Percentiles rank a stretch among this genome's conserved stretches.
These are phyloP conservation scores for Simplicillium sp. DNA, from an alignment of 2,329 filamentous ascomycete genomes.

Conservation along the genomic window DNA sequence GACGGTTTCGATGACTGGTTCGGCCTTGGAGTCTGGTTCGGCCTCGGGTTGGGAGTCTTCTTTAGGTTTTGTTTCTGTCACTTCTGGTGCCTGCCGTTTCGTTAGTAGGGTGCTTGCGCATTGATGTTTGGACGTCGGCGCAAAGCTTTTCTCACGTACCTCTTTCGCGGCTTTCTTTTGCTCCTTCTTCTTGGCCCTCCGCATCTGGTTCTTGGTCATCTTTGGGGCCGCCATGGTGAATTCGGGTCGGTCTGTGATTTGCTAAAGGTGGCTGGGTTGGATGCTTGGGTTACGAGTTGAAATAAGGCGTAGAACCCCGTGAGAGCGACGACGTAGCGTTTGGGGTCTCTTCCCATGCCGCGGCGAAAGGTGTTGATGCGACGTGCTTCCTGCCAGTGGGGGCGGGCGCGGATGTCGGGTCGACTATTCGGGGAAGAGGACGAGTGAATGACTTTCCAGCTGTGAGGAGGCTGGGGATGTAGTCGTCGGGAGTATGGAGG, in stretches of 20 bases:
- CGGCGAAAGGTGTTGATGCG: neutral
- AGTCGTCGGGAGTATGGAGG: neutral
- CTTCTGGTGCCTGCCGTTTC: neutral
- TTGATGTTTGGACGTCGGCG: neutral
- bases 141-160: constrained; percentile 21
- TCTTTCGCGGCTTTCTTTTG: constrained; percentile 61
- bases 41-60: constrained; percentile 19
- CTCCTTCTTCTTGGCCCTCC: constrained; percentile 90
- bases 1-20: constrained; percentile 30
- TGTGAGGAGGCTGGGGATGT: neutral
- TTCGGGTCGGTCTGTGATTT: neutral
- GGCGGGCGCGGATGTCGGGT: no score
- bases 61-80: neutral
- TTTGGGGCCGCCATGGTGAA: constrained; percentile 55
- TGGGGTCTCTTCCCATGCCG: constrained; percentile 28
- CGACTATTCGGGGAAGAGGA: no score
- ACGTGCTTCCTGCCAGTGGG: neutral
- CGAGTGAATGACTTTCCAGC: no score
- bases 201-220: constrained; percentile 88
- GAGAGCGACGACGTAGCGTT: constrained; percentile 23
- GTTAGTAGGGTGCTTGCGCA: neutral
- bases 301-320: constrained; percentile 24
- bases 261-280: constrained; percentile 17
- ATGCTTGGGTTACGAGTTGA: constrained; percentile 23
- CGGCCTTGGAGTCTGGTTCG: constrained; percentile 24